Evolutionary conservation across 495 filamentous ascomycete genomes (phyloP), one percentile per base, ranked within the genome.

Genomic region (Aspergillus wentii): DNA sequence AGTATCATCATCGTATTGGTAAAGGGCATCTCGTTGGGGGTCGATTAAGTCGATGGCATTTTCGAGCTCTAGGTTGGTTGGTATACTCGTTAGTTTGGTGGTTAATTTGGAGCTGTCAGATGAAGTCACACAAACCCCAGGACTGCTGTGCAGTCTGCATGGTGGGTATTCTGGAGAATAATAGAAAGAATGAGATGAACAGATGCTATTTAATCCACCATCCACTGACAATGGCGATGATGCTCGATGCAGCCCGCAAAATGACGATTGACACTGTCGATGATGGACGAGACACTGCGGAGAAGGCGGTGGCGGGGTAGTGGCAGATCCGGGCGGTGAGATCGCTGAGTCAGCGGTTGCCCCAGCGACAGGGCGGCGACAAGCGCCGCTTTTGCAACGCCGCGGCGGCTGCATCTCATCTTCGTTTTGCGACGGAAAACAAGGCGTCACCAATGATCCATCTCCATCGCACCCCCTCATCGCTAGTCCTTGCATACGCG

Each of bases 21-120:
- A 99, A 49, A 97, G 87, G 25, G 88, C 86, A 59, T 99, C 94
- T 40, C 86, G 85, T 40, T 75, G 74, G 37, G 85, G 78, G 57
- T 97, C 88, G 41, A 94, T 83, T 15, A 96, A 76, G 48, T 78
- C 71, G 66, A 94, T 69, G 26, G 79, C 76, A 64, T 94, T 95
- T 60, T 92, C 87, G 46, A 94, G 82, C 74, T 96, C 92, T 95
- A 51, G 44, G 19, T 46, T 43, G 38, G 47, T 43, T 18, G 36
- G 30, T 48, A 34, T 4, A 29, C 14, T 9, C 4, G 14, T 29
- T 29, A 52, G 43, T 37, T 36, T 32, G 16, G 30, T 33, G 30
- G 25, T 19, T 37, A 26, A 30, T 16, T 27, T 18, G n/a, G n/a
- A n/a, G n/a, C n/a, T n/a, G n/a, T n/a, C n/a, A n/a, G n/a, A n/a